These are phyloP conservation scores for Solanum commersonii DNA, from an alignment of 257 asterid species.

Conservation along the genomic window DNA sequence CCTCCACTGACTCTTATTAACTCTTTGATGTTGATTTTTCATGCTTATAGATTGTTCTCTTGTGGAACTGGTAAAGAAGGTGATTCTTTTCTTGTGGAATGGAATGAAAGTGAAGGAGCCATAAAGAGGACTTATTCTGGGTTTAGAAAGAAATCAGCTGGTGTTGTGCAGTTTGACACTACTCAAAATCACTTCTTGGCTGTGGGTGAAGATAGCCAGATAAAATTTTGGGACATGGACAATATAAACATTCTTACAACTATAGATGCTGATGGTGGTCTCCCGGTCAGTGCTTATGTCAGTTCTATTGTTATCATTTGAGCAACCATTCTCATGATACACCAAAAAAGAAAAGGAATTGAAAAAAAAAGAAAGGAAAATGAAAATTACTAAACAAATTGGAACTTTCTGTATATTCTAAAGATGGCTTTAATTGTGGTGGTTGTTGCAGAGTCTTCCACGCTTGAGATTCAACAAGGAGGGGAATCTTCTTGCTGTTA, in stretches of 20 bases:
- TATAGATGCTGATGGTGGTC: slow-evolving; percentile 92
- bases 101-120: slow-evolving; percentile 99
- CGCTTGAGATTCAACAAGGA: slow-evolving; percentile 92
- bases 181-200: slow-evolving; percentile 91
- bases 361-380: neutral
- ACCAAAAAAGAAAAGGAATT: neutral
- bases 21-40: slow-evolving; percentile 2
- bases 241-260: slow-evolving; percentile 44
- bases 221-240: slow-evolving; percentile 99
- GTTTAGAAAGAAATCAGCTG: slow-evolving; percentile 70
- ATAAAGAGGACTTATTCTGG: slow-evolving; percentile 83
- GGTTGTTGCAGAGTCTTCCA: slow-evolving; percentile 58
- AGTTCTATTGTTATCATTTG: neutral
- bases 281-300: slow-evolving; percentile 47
- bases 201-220: slow-evolving; percentile 91
- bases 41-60: slow-evolving; percentile 71
- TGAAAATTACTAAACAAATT: neutral
- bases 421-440: neutral
- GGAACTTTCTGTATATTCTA: neutral
- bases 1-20: neutral
- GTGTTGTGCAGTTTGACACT: slow-evolving; percentile 88
- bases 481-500: slow-evolving; percentile 93
- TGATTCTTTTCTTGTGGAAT: slow-evolving; percentile 88
- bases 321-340: neutral
- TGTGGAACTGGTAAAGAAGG: slow-evolving; percentile 99